Conservation (phyloP, 805 yeast genomes). For the Lachancea cidri region DNA sequence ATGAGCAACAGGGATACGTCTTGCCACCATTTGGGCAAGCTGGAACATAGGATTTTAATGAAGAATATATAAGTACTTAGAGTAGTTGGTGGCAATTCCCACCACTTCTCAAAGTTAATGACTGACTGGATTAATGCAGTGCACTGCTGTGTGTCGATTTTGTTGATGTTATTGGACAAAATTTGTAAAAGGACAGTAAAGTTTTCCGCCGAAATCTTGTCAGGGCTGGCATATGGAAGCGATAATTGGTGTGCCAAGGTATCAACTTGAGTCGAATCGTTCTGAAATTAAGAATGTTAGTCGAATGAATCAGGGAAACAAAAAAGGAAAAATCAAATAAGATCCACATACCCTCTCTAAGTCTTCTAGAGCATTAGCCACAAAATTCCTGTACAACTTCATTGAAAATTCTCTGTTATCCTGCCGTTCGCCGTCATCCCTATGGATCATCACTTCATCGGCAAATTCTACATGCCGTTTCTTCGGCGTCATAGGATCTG, state of each 20-base stretch:
- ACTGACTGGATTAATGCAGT: slow-evolving; percentile 54
- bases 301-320: slow-evolving; percentile 3
- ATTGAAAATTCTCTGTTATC: slow-evolving; percentile 25
- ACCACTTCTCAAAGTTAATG: slow-evolving; percentile 58
- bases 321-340: slow-evolving; percentile 4
- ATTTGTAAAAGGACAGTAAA: slow-evolving; percentile 51
- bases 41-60: slow-evolving; percentile 70
- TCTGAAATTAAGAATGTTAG: slow-evolving; percentile 27
- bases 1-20: slow-evolving; percentile 73
- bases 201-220: slow-evolving; percentile 49
- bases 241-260: slow-evolving; percentile 55
- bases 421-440: slow-evolving; percentile 11
- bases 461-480: slow-evolving; percentile 32
- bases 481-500: slow-evolving; percentile 19
- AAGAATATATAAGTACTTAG: slow-evolving; percentile 61
- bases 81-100: slow-evolving; percentile 40
- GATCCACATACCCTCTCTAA: slow-evolving; percentile 50
- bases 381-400: slow-evolving; percentile 40
- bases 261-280: slow-evolving; percentile 52
- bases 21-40: slow-evolving; percentile 84
- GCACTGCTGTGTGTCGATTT: slow-evolving; percentile 52
- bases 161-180: slow-evolving; percentile 59
- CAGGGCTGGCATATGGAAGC: slow-evolving; percentile 47
- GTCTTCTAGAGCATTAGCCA: slow-evolving; percentile 64
- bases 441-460: slow-evolving; percentile 18